Base-by-base conservation (phyloP, 2,329 filamentous ascomycete species). In the Camptophora hylomeconis region DNA sequence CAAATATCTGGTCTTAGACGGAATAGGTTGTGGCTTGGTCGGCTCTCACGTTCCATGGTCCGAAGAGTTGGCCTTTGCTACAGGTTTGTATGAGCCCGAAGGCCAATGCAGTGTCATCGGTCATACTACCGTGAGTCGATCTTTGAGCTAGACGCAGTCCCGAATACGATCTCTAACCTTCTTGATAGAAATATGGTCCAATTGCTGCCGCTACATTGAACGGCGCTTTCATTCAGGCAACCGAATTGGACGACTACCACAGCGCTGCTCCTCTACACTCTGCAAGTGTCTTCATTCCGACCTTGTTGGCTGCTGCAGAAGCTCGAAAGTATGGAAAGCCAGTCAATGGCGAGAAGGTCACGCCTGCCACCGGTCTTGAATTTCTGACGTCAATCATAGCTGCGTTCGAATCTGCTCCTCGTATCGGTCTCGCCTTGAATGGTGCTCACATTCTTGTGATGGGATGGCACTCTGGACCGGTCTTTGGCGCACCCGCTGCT, bases 201-300 rank as follows among this genome's bases (percentile, higher is more conserved):
- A 36, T 62, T 4, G 37, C 52, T 3, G 59, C 58, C 0, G 52
- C 56, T 0, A 33, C 61, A 1, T 33, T 63, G 5, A 63, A 63
- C 36, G 51, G 52, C 11, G 47, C 56, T 2, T 58, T 57, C 33
- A 56, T 61, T 28, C 59, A 63, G 39, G 56, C 48, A 2, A 54
- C 55, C 19, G 58, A 63, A 35, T 38, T 63, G 2, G 57, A 63
- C 33, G 59, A 63, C 35, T 61, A 47, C 31, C 58, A 63, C 36
- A 45, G 38, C 18, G 41, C 40, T 16, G 58, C 58, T 1, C 60
- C 57, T 0, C 32, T 60, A 3, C 57, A 61, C 38, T 53, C 48
- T 1, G 51, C 49, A 20, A 42, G 46, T 5, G 45, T 61, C 18
- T 17, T 60, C 4, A 36, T 61, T 2, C 58, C 56, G 1, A 47